A percentile compares a stretch with the other conserved stretches of the same genome.
Evolutionary conservation across 192 early-diverging fungal species (phyloP).

Genomic region (Mortierella alpina): DNA sequence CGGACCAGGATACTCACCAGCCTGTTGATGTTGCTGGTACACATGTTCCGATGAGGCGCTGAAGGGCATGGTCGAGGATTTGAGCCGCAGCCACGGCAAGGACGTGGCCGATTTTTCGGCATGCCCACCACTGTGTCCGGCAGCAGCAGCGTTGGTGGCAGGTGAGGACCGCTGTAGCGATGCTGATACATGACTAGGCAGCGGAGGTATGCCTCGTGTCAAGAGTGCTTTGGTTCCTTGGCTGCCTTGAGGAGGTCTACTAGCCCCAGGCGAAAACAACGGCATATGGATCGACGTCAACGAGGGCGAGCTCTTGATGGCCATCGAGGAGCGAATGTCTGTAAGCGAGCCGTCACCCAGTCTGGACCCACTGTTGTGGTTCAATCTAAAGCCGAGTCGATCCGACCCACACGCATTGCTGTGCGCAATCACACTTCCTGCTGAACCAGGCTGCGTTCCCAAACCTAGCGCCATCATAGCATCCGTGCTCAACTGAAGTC

Average conservation of each 20-base stretch:
- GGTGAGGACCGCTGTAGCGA: conserved; percentile 10
- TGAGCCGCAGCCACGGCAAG: conserved; percentile 33
- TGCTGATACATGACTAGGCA: conserved; percentile 1
- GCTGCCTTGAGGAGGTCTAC: background rate
- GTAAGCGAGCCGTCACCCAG: conserved; percentile 32
- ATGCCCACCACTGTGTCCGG: background rate
- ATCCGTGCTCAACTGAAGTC: conserved; percentile 27
- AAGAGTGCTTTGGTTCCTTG: conserved; percentile 1
- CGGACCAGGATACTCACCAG: background rate
- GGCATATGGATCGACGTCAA: conserved; percentile 19
- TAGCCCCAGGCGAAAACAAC: background rate
- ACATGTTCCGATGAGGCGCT: conserved; percentile 1
- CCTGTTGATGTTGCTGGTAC: conserved; percentile 11
- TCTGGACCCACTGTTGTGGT: background rate
- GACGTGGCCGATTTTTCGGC: conserved; percentile 18
- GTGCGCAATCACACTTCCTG: conserved; percentile 16
- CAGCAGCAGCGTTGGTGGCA: background rate
- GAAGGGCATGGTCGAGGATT: background rate
- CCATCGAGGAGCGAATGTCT: conserved; percentile 33
- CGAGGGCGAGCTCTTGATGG: conserved; percentile 49
- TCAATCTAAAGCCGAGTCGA: background rate
- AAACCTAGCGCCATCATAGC: conserved; percentile 39
- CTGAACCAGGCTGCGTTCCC: conserved; percentile 29
- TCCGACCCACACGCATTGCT: background rate
- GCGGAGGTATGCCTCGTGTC: conserved; percentile 7